phyloP scores from a whole-genome alignment of 1,284 basidiomycete genomes.

The Anthracocystis setariae region DNA sequence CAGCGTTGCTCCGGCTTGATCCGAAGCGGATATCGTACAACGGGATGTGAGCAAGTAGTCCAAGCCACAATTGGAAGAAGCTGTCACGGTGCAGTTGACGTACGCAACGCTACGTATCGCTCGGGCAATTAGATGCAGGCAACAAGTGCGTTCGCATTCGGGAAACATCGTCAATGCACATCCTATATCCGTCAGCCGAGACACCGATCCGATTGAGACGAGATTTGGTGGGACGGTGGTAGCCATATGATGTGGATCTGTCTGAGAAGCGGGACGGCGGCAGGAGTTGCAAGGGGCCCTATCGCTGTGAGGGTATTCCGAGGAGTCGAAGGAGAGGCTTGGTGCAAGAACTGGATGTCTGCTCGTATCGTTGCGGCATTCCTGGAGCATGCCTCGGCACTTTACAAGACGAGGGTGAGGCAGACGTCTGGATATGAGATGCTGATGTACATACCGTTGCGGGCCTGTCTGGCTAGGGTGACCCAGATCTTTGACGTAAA shows the following conservation, averaged over 20 bases:
- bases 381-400: not conserved
- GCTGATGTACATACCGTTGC: no score
- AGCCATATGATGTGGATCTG: not conserved
- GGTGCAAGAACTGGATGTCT: not conserved
- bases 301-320: no score
- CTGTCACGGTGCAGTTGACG: no score
- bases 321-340: not conserved
- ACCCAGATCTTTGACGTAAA: no score
- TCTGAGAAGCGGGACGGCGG: not conserved
- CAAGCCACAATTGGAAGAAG: conserved; percentile 29
- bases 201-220: not conserved
- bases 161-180: not conserved
- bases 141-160: not conserved
- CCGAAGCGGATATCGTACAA: not conserved
- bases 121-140: conserved; percentile 7
- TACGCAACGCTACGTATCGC: no score
- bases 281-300: no score
- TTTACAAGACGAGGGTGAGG: not conserved
- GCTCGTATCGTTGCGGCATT: not conserved
- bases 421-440: no score
- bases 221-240: not conserved
- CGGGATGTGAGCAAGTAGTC: not conserved
- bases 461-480: no score
- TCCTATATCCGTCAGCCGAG: not conserved
- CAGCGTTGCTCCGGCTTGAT: conserved; percentile 32